Conservation (phyloP, 805 yeast genomes). For the Yarrowia yakushimensis region DNA sequence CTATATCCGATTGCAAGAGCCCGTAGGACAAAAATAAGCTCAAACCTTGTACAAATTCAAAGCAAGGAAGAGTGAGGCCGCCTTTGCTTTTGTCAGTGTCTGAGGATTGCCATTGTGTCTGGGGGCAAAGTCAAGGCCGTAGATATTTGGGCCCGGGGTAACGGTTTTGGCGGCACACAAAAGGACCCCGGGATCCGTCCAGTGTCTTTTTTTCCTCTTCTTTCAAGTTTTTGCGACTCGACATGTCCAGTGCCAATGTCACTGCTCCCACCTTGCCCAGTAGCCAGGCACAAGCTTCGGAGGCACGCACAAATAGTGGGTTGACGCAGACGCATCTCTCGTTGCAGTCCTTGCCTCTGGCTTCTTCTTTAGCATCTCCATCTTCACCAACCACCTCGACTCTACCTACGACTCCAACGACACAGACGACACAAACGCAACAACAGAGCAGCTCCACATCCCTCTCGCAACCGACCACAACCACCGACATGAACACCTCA, state of each 20-base stretch:
- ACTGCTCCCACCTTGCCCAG: not conserved
- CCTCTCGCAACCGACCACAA: not conserved
- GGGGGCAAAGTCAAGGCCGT: not conserved
- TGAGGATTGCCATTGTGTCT: slow-evolving; percentile 17
- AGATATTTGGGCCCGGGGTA: not conserved
- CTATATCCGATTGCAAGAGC: too few species aligned
- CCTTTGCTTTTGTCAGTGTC: not conserved
- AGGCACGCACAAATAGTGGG: not conserved
- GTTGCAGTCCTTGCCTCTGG: not conserved
- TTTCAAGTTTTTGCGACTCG: not conserved
- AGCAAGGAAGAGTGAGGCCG: slow-evolving; percentile 21
- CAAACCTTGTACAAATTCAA: slow-evolving; percentile 7
- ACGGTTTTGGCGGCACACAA: not conserved
- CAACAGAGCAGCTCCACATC: not conserved
- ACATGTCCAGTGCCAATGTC: slow-evolving; percentile 1
- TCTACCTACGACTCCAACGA: not conserved
- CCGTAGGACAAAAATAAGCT: not conserved
- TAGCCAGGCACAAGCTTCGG: slow-evolving; percentile 8
- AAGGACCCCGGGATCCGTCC: not conserved
- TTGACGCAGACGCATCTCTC: not conserved
- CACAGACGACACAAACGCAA: not conserved
- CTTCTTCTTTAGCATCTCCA: not conserved
- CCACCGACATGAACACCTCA: not conserved
- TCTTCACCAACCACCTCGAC: too few species aligned
- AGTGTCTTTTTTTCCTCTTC: not conserved